Evolutionary conservation across 2,329 filamentous ascomycete genomes (phyloP), one percentile per base, ranked within the genome.

Genomic region (Penicillium sp.): DNA sequence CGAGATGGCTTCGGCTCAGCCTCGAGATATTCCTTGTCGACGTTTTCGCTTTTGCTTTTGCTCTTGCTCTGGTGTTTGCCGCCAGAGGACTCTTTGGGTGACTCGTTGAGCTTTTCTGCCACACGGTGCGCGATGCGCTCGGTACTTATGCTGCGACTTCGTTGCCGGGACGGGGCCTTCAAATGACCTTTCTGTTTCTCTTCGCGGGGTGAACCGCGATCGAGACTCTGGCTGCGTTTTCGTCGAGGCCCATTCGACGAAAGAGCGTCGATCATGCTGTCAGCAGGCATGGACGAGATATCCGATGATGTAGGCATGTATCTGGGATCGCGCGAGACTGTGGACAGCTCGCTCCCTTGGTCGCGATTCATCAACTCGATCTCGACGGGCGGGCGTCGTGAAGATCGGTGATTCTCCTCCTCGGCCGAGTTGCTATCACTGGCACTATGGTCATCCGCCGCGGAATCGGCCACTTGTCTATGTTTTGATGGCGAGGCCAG

Each of bases 221-320:
- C 73, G 24, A 73, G 52, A 56, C 75, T 80, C 49, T 74, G 72
- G 59, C 75, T 81, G 40, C 74, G 69, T 51, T 72, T 73, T 52
- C 73, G 71, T 47, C 69, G 64, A 36, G 70, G 66, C 20, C 72
- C 64, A 28, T 73, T 68, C 43, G 75, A 74, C 8, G 72, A 69
- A 29, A 75, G 41, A 16, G 46, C 77, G 54, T 84, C 84, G 9
- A 86, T 72, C 71, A 86, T 79, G 62, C 81, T 85, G 64, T 87
- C 82, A n/a, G 82, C 75, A 26, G 84, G 84, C 80, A 87, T 85
- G 28, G 82, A 85, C 1, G 91, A 97, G 40, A 97, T 87, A 62
- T 96, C 91, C 3, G 91, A 96, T 41, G 82, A 81, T 10, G 80
- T 77, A 27, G 81, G 77, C 40, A 83, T 72, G 64, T 86, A 89